Evolutionary conservation across 208 protist genomes (phyloP).

Genomic region (Wallacemonas rigidus): DNA sequence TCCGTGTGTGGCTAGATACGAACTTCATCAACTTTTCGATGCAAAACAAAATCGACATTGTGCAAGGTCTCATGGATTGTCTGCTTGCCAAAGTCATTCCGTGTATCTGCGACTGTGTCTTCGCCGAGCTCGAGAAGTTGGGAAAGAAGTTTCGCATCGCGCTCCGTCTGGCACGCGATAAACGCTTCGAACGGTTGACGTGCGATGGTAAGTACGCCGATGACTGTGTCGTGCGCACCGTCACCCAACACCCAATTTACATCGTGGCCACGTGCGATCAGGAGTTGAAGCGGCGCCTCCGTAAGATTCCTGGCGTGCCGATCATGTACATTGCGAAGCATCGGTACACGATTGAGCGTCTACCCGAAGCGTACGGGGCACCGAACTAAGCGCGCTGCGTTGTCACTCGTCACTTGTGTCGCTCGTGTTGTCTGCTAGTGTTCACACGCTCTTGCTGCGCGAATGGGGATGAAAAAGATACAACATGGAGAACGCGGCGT

Average conservation of each 20-base stretch:
- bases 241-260: conserved; percentile 92
- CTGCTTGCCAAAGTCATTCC: conserved; percentile 98
- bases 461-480: too few relatives aligned
- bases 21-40: conserved; percentile 99
- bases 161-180: conserved; percentile 96
- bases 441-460: too few relatives aligned
- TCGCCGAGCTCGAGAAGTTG: conserved; percentile 99
- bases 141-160: conserved; percentile 95
- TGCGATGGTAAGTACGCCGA: conserved; percentile 99
- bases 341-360: conserved; percentile 97
- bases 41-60: conserved; percentile 99
- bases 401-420: neutral
- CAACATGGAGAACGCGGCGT: too few relatives aligned
- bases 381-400: conserved; percentile 29
- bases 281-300: conserved; percentile 97
- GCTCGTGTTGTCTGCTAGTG: neutral
- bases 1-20: conserved; percentile 98
- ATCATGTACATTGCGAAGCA: conserved; percentile 98
- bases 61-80: conserved; percentile 98
- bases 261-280: conserved; percentile 94
- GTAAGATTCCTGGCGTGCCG: conserved; percentile 98
- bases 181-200: conserved; percentile 96
- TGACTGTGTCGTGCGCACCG: conserved; percentile 98
- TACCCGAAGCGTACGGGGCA: conserved; percentile 95
- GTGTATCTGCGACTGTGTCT: conserved; percentile 99